These are phyloP conservation scores for Artemisia princeps DNA, from an alignment of 140 eudicot species.

Conservation along the genomic window DNA sequence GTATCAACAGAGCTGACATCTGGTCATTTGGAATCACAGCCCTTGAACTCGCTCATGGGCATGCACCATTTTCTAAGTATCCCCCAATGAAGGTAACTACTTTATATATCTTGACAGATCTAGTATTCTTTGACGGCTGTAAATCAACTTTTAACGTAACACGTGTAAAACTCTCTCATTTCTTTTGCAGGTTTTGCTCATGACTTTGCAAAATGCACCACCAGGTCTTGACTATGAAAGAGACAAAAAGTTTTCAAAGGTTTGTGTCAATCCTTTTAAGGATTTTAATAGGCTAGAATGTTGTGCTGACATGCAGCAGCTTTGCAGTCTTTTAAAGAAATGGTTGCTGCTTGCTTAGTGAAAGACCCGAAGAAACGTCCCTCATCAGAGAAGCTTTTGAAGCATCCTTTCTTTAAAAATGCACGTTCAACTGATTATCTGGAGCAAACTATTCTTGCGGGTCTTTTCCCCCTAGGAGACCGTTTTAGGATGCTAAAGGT, in stretches of 20 bases:
- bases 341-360: conserved; percentile 94
- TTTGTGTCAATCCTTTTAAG: conserved; percentile 23
- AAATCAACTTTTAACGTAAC: conserved; percentile 3
- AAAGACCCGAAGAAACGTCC: conserved; percentile 96
- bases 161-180: neutral
- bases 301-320: conserved; percentile 26
- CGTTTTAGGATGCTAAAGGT: conserved; percentile 81
- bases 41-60: conserved; percentile 98
- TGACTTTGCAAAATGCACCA: conserved; percentile 96
- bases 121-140: neutral
- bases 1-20: conserved; percentile 77
- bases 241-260: conserved; percentile 91
- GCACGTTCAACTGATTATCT: conserved; percentile 61
- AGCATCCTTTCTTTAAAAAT: conserved; percentile 79
- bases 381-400: conserved; percentile 79
- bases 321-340: conserved; percentile 76
- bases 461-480: conserved; percentile 67
- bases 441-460: conserved; percentile 51
- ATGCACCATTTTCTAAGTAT: conserved; percentile 92
- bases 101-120: neutral
- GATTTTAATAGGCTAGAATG: conserved; percentile 21
- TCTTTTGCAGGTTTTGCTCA: conserved; percentile 62
- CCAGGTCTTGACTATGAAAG: conserved; percentile 95
- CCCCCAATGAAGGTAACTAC: conserved; percentile 90
- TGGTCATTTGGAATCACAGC: conserved; percentile 99